Base-by-base conservation (phyloP, 306 rosid genomes). In the Fragaria ananassa region DNA sequence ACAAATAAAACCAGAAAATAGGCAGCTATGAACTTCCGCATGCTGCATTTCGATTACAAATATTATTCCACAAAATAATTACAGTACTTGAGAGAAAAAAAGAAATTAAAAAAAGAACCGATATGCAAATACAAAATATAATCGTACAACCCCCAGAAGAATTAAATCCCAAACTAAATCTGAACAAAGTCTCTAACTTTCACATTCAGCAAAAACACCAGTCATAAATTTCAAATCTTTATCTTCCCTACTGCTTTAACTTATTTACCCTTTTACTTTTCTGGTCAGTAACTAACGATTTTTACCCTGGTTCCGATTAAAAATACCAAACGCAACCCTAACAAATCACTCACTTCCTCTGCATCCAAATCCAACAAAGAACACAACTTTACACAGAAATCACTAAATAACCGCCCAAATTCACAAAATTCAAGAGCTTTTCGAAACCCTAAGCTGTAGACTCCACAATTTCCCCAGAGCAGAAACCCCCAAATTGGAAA, bases 381-480 rank as follows among this genome's bases (percentile, higher is more conserved):
- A 27, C 31, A 21, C 21, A 81, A 71, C 23, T 71, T 31, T 58
- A 31, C 35, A 63, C 46, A 57, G 8, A 23, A 72, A 58, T 46
- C 17, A 68, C 63, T 18, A 74, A 31, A 8, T 79, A 37, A 70
- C 70, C 23, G 49, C 69, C 15, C 4, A 61, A 77, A 34, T 14
- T 54, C 72, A 77, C 69, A 64, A 71, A 13, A 10, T 60, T 73
- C 35, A n/a, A 42, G 42, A 13, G 5, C 17, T 12, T n/a, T 2
- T 8, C 68, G 79, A 80, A 89, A 78, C 98, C 93, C 93, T 89
- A 91, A 76, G 37, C 46, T 70, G n/a, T 39, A 61, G 51, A 72
- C 49, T 11, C 51, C 15, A 46, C 51, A 46, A 46, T 46, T 46
- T 46, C 51, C 17, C 54, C 54, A 15, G 15, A 49, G 19, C 70